Base-by-base conservation (phyloP, 805 yeast species). In the Sugiyamaella americana region DNA sequence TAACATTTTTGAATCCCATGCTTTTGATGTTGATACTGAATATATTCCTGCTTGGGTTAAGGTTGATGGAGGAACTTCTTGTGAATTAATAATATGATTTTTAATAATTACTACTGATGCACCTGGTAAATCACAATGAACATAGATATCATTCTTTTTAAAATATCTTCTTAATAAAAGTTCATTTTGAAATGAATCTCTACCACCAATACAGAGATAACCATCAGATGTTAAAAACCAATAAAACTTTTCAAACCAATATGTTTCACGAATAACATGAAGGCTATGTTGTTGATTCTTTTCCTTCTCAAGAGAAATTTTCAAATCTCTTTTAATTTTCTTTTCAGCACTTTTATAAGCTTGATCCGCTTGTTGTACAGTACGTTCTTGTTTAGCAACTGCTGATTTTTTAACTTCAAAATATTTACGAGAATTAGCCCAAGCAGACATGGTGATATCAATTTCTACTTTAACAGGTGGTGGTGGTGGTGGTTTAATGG, bases 151-250 rank as follows among this genome's bases (percentile, higher is more conserved):
- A 50, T 78, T 79, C 44, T 76, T 79, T 39, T 77, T 79, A 63
- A 88, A 80, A 59, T 87, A 84, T 45, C 87, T 76, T 56, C 82
- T 81, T 58, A 84, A 84, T 22, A 93, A 76, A 68, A 86, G 75
- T 57, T 89, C 96, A 3, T 79, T 73, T 61, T 91, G 98, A 3
- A 77, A 62, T 19, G 73, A 76, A 60, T 93, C 96, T 52, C 87
- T 79, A 1, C 97, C 98, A 40, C 89, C 87, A 46, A 93, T 64
- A 49, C 94, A 84, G 42, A 93, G 67, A 59, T 84, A 88, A 0
- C 93, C 89, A 60, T 91, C 98, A 54, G 82, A 80, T 0, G 96
- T 78, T n/a, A 89, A 71, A 59, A 93, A 93, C 98, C 98, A 93
- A 58, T 74, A 79, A 63, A 82, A 91, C 64, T 91, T 93, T 61